phyloP scores from a whole-genome alignment of 2,329 filamentous ascomycete genomes.

The Colletotrichum incanum region DNA sequence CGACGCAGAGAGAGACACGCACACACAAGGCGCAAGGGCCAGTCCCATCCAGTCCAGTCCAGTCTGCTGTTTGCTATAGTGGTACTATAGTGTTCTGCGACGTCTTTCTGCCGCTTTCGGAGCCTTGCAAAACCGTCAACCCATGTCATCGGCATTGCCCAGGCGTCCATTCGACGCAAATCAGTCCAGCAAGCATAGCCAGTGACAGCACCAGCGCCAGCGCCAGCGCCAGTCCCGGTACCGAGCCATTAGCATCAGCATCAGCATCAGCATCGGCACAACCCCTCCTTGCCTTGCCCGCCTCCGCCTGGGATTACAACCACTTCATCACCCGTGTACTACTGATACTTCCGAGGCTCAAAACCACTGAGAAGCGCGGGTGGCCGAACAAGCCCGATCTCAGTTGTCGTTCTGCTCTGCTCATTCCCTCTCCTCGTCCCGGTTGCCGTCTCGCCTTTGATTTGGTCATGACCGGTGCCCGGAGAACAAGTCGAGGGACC shows the following conservation, averaged over 20 bases:
- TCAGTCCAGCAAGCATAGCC: slow-evolving; percentile 5
- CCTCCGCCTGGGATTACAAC: neutral
- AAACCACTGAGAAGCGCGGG: neutral
- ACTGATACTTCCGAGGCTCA: slow-evolving; percentile 1
- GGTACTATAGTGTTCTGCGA: neutral
- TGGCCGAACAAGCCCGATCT: neutral
- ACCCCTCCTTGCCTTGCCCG: neutral
- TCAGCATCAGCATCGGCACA: slow-evolving; percentile 4
- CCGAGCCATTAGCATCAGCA: slow-evolving; percentile 1
- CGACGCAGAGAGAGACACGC: neutral
- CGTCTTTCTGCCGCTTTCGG: slow-evolving; percentile 36
- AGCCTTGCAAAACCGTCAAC: slow-evolving; percentile 30
- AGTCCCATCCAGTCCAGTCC: slow-evolving; percentile 30
- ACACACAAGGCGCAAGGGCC: slow-evolving; percentile 15
- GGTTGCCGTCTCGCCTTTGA: too few species aligned
- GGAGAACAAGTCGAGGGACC: neutral
- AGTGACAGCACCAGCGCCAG: neutral
- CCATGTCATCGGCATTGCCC: slow-evolving; percentile 37
- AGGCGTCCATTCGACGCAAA: slow-evolving; percentile 31
- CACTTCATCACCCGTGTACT: neutral
- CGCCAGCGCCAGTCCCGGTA: neutral
- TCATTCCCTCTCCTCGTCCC: neutral
- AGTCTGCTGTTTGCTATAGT: neutral
- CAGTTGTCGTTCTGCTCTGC: neutral
- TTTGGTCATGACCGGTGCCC: neutral